These are phyloP conservation scores for Trichoderma koningiopsis DNA, from an alignment of 2,329 filamentous ascomycete genomes.

Conservation along the genomic window DNA sequence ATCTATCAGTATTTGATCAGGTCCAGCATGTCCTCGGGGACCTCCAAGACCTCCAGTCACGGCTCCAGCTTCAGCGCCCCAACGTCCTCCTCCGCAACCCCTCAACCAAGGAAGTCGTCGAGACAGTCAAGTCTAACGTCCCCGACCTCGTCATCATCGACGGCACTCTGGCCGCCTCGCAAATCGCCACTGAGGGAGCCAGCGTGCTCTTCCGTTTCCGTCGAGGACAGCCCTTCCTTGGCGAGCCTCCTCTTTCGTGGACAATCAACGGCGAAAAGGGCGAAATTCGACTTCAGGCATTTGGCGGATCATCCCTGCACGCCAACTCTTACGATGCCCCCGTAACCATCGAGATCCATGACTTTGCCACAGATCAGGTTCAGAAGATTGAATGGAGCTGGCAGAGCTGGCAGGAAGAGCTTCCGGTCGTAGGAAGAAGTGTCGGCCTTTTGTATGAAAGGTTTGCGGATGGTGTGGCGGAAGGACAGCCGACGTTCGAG, in stretches of 20 bases:
- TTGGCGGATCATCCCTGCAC: constrained; percentile 35
- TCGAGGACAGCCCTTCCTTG: constrained; percentile 52
- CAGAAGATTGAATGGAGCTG: constrained; percentile 49
- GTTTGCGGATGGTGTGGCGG: constrained; percentile 43
- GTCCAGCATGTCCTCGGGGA: constrained; percentile 51
- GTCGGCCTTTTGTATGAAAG: constrained; percentile 60
- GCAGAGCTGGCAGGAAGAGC: constrained; percentile 49
- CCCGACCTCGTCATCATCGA: constrained; percentile 46
- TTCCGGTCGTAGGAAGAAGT: constrained; percentile 49
- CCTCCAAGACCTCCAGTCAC: constrained; percentile 41
- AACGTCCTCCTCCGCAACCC: constrained; percentile 41
- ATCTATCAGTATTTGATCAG: constrained; percentile 46
- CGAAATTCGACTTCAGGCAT: constrained; percentile 47
- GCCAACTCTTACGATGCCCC: constrained; percentile 41
- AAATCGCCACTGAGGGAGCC: constrained; percentile 38
- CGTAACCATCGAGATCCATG: constrained; percentile 53
- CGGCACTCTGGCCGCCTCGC: constrained; percentile 36
- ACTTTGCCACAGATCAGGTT: constrained; percentile 49
- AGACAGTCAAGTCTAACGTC: constrained; percentile 43
- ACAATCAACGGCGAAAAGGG: constrained; percentile 55
- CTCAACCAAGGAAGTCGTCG: constrained; percentile 36
- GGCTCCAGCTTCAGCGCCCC: constrained; percentile 50
- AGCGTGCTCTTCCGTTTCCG: constrained; percentile 49
- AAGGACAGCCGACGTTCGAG: constrained; percentile 40
- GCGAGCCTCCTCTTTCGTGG: constrained; percentile 50